phyloP scores from a whole-genome alignment of 768 basidiomycete genomes.

The Podaxis rugospora region DNA sequence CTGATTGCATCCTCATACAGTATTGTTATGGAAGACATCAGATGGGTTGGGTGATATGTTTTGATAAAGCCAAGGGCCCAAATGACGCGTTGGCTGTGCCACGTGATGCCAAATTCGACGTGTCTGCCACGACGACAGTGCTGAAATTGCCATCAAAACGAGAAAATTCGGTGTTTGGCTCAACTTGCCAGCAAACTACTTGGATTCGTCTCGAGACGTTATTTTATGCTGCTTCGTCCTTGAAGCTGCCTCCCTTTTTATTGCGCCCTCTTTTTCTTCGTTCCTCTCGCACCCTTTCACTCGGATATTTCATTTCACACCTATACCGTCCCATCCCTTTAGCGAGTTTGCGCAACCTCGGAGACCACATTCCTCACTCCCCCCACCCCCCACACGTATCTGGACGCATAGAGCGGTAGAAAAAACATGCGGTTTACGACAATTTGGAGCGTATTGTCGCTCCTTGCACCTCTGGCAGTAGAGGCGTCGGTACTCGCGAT shows the following conservation, averaged over 20 bases:
- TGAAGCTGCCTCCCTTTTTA: constrained; percentile 14
- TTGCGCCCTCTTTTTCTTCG: constrained; percentile 14
- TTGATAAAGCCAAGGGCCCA: background rate
- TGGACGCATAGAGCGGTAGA: background rate
- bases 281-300: constrained; percentile 12
- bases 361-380: background rate
- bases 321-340: no score
- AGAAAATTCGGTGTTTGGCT: constrained; percentile 3
- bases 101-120: constrained; percentile 18
- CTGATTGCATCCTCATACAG: no score
- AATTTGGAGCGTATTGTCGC: constrained; percentile 33
- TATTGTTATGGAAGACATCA: no score
- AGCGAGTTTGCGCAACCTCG: background rate
- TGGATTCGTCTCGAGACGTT: background rate
- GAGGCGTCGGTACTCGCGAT: constrained; percentile 85
- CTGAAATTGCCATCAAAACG: no score
- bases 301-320: background rate
- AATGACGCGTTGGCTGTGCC: constrained; percentile 1
- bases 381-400: background rate
- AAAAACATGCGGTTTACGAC: constrained; percentile 34
- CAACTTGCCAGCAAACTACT: constrained; percentile 11
- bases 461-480: constrained; percentile 38
- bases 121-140: constrained; percentile 30
- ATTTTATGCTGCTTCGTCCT: constrained; percentile 19
- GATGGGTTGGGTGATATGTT: background rate